Base-by-base conservation (phyloP, 352 stramenopile genomes). In the Peronospora belbahrii region DNA sequence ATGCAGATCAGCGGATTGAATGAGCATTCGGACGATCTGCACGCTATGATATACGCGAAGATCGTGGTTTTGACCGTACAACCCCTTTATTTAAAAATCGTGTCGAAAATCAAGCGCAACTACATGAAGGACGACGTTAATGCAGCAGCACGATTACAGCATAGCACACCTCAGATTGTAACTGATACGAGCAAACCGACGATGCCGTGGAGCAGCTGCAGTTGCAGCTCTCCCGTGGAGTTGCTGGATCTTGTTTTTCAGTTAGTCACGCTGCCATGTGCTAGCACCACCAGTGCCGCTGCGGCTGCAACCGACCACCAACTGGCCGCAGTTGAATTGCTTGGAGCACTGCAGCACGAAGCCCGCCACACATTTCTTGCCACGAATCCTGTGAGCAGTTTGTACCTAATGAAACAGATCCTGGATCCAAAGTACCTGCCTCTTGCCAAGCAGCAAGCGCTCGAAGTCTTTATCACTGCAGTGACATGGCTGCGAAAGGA, bases 1-100 rank as follows among this genome's bases (percentile, higher is more conserved):
- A 53, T 67, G 62, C 68, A 76, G 35, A 55, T 79, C 33, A 79
- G 65, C 41, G 59, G 65, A 1, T 52, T 75, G 6, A 62, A 73
- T 28, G 65, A 71, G 43, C 56, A 61, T 25, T 56, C 52, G 6
- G 36, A 27, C 3, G 55, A 72, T 2, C 31, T 79, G 23, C 44
- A 66, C 22, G 40, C 44, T 13, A 37, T 65, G 15, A 51, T 76
- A 22, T 73, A 76, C 47, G 49, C 36, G 2, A 70, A 71, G 40
- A 17, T 67, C 3, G 56, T 67, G 40, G 25, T 52, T 11, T 22
- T 76, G 24, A 56, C 56, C 2, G 56, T 64, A 24, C 65, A 79
- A 46, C 68, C 68, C 3, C 52, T 79, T 22, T 72, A 60, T 36
- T 45, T 56, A 28, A 65, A 65, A 36, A 31, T 76, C 6, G 27